Percentiles rank a stretch among this genome's conserved stretches.
Conservation (phyloP, 2,329 filamentous ascomycete species). For the Drechslerella coelobrocha region DNA sequence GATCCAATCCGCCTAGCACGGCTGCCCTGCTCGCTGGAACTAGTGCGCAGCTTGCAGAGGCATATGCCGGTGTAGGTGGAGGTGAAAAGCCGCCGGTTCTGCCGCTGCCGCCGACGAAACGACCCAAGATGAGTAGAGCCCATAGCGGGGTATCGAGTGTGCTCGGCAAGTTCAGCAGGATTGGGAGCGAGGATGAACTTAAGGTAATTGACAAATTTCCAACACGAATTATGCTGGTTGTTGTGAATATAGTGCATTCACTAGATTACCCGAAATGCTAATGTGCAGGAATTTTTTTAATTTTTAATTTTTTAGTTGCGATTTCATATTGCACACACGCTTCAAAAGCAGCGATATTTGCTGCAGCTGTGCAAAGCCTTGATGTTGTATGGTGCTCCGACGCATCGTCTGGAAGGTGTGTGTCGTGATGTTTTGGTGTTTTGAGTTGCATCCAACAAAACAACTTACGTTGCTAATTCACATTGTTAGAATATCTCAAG, state of each 20-base stretch:
- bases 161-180: conserved; percentile 13
- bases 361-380: conserved; percentile 82
- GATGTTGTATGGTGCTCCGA: conserved; percentile 90
- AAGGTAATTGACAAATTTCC: too few species aligned
- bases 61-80: conserved; percentile 14
- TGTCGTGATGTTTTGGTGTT: neutral
- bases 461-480: neutral
- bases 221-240: too few species aligned
- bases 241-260: neutral
- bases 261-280: neutral
- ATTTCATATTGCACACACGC: conserved; percentile 70
- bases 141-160: conserved; percentile 18
- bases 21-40: conserved; percentile 32
- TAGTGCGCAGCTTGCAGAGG: conserved; percentile 15
- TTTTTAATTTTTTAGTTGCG: conserved; percentile 64
- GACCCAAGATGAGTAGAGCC: neutral
- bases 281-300: neutral
- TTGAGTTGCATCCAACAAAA: neutral
- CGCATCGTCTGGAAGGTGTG: conserved; percentile 77
- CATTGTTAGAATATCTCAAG: conserved; percentile 78
- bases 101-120: conserved; percentile 1
- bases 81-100: conserved; percentile 9
- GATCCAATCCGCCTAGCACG: conserved; percentile 17
- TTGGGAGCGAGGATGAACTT: conserved; percentile 60
- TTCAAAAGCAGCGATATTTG: conserved; percentile 81